A percentile compares a stretch with the other conserved stretches of the same genome.
Evolutionary conservation across 1,284 basidiomycete genomes (phyloP).

Genomic region (Trichosporon inkin): DNA sequence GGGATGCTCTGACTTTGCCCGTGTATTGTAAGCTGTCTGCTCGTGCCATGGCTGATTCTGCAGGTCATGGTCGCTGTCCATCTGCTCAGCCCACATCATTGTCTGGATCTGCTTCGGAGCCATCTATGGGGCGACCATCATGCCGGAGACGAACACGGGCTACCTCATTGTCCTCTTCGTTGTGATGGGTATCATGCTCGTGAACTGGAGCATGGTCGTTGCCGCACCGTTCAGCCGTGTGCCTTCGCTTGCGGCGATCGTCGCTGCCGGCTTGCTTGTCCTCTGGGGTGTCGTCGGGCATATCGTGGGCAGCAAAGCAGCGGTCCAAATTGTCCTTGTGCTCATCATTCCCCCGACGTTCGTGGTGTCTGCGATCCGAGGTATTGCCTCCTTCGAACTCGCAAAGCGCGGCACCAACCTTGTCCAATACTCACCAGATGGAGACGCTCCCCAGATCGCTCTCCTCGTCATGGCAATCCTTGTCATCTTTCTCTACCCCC

Average conservation of each 20-base stretch:
- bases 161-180: constrained; percentile 64
- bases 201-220: constrained; percentile 35
- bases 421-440: constrained; percentile 59
- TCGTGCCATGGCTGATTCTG: constrained; percentile 44
- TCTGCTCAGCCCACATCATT: constrained; percentile 59
- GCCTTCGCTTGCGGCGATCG: constrained; percentile 30
- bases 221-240: constrained; percentile 30
- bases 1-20: constrained; percentile 58
- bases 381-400: constrained; percentile 64
- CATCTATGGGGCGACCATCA: constrained; percentile 64
- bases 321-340: constrained; percentile 58
- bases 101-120: constrained; percentile 64
- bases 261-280: not conserved
- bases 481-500: constrained; percentile 66
- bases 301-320: constrained; percentile 55
- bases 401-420: constrained; percentile 57
- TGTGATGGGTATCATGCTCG: constrained; percentile 56
- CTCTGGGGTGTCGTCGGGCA: constrained; percentile 61
- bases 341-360: constrained; percentile 70
- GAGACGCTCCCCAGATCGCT: constrained; percentile 58
- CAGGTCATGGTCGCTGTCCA: constrained; percentile 58
- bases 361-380: constrained; percentile 65
- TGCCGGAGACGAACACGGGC: constrained; percentile 59
- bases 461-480: constrained; percentile 60
- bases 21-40: not conserved